These are phyloP conservation scores for Gossypium trilobum DNA, from an alignment of 441 rosid genomes.

Conservation along the genomic window DNA sequence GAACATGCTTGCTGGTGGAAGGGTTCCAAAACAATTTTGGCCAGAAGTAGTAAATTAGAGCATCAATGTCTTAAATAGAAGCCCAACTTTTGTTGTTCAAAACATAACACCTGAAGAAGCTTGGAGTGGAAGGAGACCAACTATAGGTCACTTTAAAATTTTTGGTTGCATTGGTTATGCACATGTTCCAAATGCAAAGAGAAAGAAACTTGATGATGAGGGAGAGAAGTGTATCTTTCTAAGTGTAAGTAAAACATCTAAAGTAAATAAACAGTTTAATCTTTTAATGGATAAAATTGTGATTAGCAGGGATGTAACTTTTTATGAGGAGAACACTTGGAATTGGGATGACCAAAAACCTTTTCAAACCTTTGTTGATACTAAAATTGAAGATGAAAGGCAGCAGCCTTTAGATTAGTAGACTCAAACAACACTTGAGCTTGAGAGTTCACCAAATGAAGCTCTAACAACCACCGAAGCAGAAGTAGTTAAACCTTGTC, in stretches of 20 bases:
- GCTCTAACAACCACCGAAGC: neutral
- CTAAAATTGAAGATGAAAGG: neutral
- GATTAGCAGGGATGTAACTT: neutral
- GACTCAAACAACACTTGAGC: neutral
- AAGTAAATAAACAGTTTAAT: neutral
- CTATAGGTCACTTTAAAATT: neutral
- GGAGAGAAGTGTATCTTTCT: neutral
- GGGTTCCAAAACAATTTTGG: neutral
- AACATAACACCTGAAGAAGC: neutral
- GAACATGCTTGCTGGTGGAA: neutral
- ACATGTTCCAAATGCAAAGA: no score
- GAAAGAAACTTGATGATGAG: no score
- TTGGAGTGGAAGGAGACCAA: neutral
- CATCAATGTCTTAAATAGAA: neutral
- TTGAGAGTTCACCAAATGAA: neutral
- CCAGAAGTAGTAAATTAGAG: neutral
- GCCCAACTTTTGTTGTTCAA: neutral
- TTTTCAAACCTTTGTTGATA: neutral
- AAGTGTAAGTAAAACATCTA: neutral
- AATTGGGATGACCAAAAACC: neutral
- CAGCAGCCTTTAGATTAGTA: neutral
- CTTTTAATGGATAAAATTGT: neutral
- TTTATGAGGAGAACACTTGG: neutral
- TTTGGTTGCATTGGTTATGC: no score
- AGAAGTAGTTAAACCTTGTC: neutral